Percentiles rank a stretch among this genome's conserved stretches.
phyloP scores from a whole-genome alignment of 345 rosid genomes.

The Litchi chinensis region DNA sequence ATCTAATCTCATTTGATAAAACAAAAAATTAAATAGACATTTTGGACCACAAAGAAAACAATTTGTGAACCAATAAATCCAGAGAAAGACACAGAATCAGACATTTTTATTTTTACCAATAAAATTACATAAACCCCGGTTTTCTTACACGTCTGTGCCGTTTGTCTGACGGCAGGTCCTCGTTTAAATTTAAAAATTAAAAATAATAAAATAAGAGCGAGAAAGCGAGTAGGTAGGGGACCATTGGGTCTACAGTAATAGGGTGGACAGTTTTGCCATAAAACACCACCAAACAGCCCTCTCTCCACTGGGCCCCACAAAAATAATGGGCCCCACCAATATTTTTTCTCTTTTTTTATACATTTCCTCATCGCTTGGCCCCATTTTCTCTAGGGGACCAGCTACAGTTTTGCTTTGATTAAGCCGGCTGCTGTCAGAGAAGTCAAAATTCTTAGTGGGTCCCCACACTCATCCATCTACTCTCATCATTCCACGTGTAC shows the following conservation, averaged over 20 bases:
- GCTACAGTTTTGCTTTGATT: constrained; percentile 36
- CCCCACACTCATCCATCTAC: constrained; percentile 23
- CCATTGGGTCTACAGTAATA: constrained; percentile 36
- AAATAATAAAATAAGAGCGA: not conserved
- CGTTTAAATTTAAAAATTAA: not conserved
- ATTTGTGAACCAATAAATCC: not conserved
- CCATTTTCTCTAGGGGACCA: constrained; percentile 36
- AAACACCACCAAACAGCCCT: constrained; percentile 38
- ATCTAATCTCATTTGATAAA: too few relatives aligned
- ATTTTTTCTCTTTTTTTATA: not conserved
- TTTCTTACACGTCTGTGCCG: constrained; percentile 20
- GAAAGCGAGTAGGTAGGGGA: constrained; percentile 48
- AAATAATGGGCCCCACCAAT: not conserved
- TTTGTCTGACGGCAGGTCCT: constrained; percentile 33
- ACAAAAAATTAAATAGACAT: not conserved
- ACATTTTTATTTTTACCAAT: constrained; percentile 9
- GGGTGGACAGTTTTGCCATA: constrained; percentile 48
- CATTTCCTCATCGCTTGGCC: constrained; percentile 15
- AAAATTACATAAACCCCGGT: constrained; percentile 4
- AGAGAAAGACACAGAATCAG: constrained; percentile 15
- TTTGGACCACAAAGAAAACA: not conserved
- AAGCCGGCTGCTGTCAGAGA: constrained; percentile 92
- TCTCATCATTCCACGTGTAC: constrained; percentile 51
- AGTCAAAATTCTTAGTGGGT: constrained; percentile 60
- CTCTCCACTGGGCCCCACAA: constrained; percentile 31